phyloP scores from a whole-genome alignment of 192 early-diverging fungal genomes.

The Coemansia sp. region DNA sequence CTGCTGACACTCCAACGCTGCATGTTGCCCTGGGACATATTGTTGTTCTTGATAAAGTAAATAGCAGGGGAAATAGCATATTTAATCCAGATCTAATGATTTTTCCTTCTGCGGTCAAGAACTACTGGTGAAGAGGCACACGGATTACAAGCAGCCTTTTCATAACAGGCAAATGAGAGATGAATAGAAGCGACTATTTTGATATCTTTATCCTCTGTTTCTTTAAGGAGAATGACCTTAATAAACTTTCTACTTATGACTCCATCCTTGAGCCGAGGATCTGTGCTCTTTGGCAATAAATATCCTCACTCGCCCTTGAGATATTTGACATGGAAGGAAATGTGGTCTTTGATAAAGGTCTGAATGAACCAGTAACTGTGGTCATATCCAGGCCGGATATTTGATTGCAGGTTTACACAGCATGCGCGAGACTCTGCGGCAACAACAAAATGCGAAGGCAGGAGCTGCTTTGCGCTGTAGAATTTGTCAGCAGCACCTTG shows the following conservation, averaged over 20 bases:
- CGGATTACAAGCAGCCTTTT: too few species aligned
- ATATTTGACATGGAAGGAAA: conserved; percentile 71
- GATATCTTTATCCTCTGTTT: too few species aligned
- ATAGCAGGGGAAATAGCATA: too few species aligned
- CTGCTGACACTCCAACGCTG: neutral
- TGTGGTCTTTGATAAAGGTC: conserved; percentile 77
- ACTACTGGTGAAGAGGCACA: too few species aligned
- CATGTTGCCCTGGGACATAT: too few species aligned
- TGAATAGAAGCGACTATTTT: neutral
- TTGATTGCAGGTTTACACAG: conserved; percentile 59
- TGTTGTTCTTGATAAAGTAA: too few species aligned
- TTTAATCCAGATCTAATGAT: too few species aligned
- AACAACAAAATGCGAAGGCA: conserved; percentile 61
- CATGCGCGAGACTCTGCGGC: conserved; percentile 48
- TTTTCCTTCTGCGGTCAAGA: too few species aligned
- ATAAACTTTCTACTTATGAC: too few species aligned
- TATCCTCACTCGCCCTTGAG: conserved; percentile 13
- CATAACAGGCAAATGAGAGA: neutral
- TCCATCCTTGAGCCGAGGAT: too few species aligned
- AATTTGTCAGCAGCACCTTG: conserved; percentile 78
- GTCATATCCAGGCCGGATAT: conserved; percentile 81
- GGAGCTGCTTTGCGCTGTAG: conserved; percentile 65
- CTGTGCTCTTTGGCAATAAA: too few species aligned
- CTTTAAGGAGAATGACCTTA: too few species aligned
- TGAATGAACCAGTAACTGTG: conserved; percentile 87